Evolutionary conservation across 2,329 filamentous ascomycete genomes (phyloP), one percentile per base, ranked within the genome.

Genomic region (Cladosporium sp.): DNA sequence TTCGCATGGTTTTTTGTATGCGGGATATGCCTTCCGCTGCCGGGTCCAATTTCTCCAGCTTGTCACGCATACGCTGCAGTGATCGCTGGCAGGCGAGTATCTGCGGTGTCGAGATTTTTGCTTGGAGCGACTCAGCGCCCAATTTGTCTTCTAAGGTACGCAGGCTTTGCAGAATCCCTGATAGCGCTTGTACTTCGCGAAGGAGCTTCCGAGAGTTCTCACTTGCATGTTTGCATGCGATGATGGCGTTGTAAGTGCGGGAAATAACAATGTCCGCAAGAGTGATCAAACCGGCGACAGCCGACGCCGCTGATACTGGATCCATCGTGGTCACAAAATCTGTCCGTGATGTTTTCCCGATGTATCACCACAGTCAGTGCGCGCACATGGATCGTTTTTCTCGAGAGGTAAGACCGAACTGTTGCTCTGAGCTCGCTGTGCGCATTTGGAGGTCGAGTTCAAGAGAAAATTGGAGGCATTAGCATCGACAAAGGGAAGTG

Each of bases 201-300:
- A 45, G 19, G 3, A 45, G 29, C 19, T 25, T 45, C 3, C 30
- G n/a, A 1, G 42, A 45, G 13, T 45, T 32, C 27, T 45, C 42
- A 7, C 42, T 45, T 15, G 42, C 42, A 25, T 45, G 18, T 13
- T 22, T 45, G 42, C 42, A 45, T n/a, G 29, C 20, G 13, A 45
- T 45, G 19, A 45, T 36, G 1, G 42, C 18, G 42, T 45, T 45
- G 30, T 45, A 45, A 3, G 42, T 45, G 6, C 42, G 13, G 6
- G 42, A 45, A 1, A 45, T 45, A 2, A 36, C 42, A 0, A 45
- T 32, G 1, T 45, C 42, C 11, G 42, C 42, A 1, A 45, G n/a
- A 7, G 42, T 35, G 19, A 45, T 9, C 30, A 45, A 3, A 5
- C 42, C 42, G 3, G 42, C 42, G 7, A 45, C 42, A 9, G 18